Evolutionary conservation across 352 stramenopile genomes (phyloP), one percentile per base, ranked within the genome.

Genomic region (Globisporangium solare): DNA sequence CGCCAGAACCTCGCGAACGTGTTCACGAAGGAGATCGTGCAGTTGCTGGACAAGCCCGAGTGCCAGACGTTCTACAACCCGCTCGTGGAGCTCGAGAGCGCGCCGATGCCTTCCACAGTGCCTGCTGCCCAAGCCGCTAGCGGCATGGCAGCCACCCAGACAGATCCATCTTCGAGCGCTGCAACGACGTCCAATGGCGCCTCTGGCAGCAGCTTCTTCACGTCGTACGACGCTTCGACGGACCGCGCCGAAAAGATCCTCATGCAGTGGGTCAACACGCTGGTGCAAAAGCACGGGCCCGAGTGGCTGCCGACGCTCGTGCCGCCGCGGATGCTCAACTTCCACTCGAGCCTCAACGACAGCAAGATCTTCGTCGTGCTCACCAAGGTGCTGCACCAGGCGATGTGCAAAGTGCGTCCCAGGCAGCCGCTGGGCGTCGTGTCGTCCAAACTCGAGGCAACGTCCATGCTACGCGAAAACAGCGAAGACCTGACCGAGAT

Each of bases 401-500:
- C 79, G 13, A 90, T 92, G 82, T 77, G 73, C 50, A 69, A 72
- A 47, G 60, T 74, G 11, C 68, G 76, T 1, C 57, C 73, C 5
- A 75, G 63, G 58, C 60, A 72, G n/a, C 67, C 67, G 35, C 18
- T 66, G 8, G 60, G 65, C 13, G 48, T 22, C 7, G 54, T 60
- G 18, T 47, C 54, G 6, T 79, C 71, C 22, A 84, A 80, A 53
- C 66, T 87, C 37, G 77, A 88, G 60, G 66, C 66, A 0, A 68
- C 75, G 32, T 86, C 79, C 0, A 68, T 89, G 27, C 54, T 89
- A 51, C 79, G 82, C 17, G 82, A 92, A 48, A 92, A 90, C 58
- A 79, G 82, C 18, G 74, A 90, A 17, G 79, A 89, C n/a, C 63
- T 92, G 13, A 92, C 79, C 0, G 82, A 90, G 53, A 87, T 90